Base-by-base conservation (phyloP, 148 eudicot species). In the Rhododendron simsii region DNA sequence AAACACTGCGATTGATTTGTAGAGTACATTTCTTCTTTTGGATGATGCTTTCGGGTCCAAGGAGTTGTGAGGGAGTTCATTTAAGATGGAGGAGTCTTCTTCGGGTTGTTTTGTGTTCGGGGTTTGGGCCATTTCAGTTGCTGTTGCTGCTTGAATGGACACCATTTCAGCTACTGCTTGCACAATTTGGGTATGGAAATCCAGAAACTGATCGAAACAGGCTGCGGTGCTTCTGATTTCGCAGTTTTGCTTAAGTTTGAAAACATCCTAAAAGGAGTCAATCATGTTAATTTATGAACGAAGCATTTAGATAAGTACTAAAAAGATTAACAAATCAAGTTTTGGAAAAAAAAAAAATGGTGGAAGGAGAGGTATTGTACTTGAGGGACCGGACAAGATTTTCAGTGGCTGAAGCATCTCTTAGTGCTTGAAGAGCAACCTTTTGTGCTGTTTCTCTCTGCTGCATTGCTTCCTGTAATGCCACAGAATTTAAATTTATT, bases 371-470 rank as follows among this genome's bases (percentile, higher is more conserved):
- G 33, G 35, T 16, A 20, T 20, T 13, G 21, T 89, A 90, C 92
- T 88, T 90, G 86, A 91, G 88, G 44, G 91, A 86, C 44, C 92
- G 89, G 83, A 91, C 90, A 23, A 96, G 88, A 59, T 89, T 92
- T 85, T 96, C 98, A 3, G 96, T 92, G 23, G 99, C 96, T 0
- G 98, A 91, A 86, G 99, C 96, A 80, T 95, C 94, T 88, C 99
- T 83, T 83, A 96, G 88, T 26, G 99, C 99, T 87, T 95, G 98
- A 86, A 93, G 95, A 26, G 99, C 99, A 44, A 93, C 89, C 92
- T 95, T 96, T 71, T 96, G 99, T 8, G 99, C 99, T 63, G 91
- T 91, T 88, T 96, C 99, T 78, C 96, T 81, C 78, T 95, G 98
- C 85, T 94, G 98, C 81, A 93, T 89, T 61, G 98, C 94, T 89